Percentiles rank a stretch among this genome's conserved stretches.
phyloP scores from a whole-genome alignment of 2,329 filamentous ascomycete genomes.

The Botrytis squamosa region DNA sequence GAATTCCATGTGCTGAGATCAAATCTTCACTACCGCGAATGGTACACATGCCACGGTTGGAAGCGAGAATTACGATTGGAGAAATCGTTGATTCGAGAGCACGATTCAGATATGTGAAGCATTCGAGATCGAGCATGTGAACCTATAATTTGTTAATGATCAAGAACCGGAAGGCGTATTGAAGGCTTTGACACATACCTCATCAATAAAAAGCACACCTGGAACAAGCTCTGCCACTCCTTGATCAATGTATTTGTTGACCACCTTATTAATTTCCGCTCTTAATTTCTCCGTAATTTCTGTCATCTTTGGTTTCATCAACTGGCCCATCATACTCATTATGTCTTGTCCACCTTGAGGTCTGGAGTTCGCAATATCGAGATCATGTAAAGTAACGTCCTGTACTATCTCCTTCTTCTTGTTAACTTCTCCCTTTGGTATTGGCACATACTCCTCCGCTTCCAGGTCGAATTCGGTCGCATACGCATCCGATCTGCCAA shows the following conservation, averaged over 20 bases:
- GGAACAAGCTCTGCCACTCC: conserved; percentile 97
- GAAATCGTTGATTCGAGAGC: conserved; percentile 94
- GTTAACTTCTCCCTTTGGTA: conserved; percentile 97
- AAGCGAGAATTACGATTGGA: conserved; percentile 95
- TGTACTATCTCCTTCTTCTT: conserved; percentile 99
- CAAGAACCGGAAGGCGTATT: conserved; percentile 6
- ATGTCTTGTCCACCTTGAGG: conserved; percentile 98
- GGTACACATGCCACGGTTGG: conserved; percentile 90
- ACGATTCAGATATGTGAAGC: conserved; percentile 97
- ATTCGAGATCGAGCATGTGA: conserved; percentile 99
- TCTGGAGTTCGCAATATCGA: conserved; percentile 92
- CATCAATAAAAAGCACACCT: conserved; percentile 96
- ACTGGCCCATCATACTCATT: conserved; percentile 99
- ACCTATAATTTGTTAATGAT: conserved; percentile 55
- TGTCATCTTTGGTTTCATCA: conserved; percentile 99
- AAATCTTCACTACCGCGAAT: conserved; percentile 84
- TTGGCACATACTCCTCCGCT: conserved; percentile 97
- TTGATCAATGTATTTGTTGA: conserved; percentile 98
- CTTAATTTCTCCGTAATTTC: conserved; percentile 98
- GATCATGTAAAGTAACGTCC: conserved; percentile 93
- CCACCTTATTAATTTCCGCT: conserved; percentile 97
- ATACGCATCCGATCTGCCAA: conserved; percentile 93
- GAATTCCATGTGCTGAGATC: conserved; percentile 87
- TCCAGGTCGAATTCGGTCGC: conserved; percentile 98
- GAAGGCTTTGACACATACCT: conserved; percentile 57